phyloP scores from a whole-genome alignment of 108 stramenopile species.

The Ochromonas danica region DNA sequence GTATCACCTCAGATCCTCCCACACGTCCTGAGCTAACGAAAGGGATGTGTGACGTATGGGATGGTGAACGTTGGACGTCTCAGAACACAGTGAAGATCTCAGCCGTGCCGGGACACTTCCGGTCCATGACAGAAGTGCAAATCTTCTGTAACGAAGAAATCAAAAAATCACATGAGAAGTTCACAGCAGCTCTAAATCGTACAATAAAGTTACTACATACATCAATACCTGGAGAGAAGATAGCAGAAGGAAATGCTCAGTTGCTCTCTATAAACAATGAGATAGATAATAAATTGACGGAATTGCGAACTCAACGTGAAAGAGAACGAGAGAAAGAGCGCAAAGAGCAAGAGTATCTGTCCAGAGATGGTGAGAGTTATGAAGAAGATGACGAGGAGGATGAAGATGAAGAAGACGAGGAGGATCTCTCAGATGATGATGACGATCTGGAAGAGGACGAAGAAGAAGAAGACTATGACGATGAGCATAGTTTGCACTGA shows the following conservation, averaged over 20 bases:
- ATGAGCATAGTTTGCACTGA: no score
- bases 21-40: conserved; percentile 7
- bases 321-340: conserved; percentile 3
- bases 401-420: background rate
- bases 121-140: conserved; percentile 9
- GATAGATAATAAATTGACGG: background rate
- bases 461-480: background rate
- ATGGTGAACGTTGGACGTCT: conserved; percentile 4
- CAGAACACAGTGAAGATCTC: background rate
- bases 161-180: conserved; percentile 7
- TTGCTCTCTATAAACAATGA: background rate
- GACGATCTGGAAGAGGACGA: background rate
- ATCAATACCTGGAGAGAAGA: background rate
- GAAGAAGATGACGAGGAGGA: background rate
- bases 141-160: conserved; percentile 28
- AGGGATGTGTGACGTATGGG: conserved; percentile 28
- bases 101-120: conserved; percentile 7
- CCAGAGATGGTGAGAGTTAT: background rate
- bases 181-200: background rate
- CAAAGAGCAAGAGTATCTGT: no score
- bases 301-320: background rate
- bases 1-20: conserved; percentile 15
- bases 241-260: background rate
- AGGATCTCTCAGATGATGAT: background rate
- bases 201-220: background rate